Evolutionary conservation across 2,329 filamentous ascomycete species (phyloP).

Genomic region (Fusarium temperatum): DNA sequence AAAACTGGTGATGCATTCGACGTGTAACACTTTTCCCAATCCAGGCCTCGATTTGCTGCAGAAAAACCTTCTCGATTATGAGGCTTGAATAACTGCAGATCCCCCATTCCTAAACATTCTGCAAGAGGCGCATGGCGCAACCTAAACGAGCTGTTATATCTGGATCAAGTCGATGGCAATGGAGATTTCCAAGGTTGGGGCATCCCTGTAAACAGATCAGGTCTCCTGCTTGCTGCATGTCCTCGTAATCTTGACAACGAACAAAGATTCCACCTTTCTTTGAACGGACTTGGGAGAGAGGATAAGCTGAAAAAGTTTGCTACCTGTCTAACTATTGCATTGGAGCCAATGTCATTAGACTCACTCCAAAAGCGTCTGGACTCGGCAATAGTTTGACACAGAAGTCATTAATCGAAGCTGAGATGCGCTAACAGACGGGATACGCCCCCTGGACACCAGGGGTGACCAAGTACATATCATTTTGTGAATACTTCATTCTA

Average conservation of each 20-base stretch:
- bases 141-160: conserved; percentile 7
- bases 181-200: conserved; percentile 5
- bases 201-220: conserved; percentile 13
- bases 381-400: conserved; percentile 21
- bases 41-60: conserved; percentile 7
- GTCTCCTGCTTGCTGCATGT: neutral
- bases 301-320: conserved; percentile 7
- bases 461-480: neutral
- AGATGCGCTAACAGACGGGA: conserved; percentile 10
- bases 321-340: neutral
- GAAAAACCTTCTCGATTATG: conserved; percentile 1
- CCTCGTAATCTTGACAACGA: conserved; percentile 12
- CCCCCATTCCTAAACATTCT: conserved; percentile 33
- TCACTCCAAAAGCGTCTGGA: conserved; percentile 13
- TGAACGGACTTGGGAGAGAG: neutral
- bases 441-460: conserved; percentile 13
- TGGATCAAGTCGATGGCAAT: conserved; percentile 12
- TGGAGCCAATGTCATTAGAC: neutral
- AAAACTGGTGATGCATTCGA: conserved; percentile 25
- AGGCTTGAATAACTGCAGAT: conserved; percentile 23
- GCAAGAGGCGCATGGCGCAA: conserved; percentile 16
- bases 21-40: conserved; percentile 27
- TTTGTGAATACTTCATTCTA: conserved; percentile 2
- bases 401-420: conserved; percentile 12
- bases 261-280: neutral